These are phyloP conservation scores for Trichoderma harzianum DNA, from an alignment of 2,329 filamentous ascomycete genomes.

Conservation along the genomic window DNA sequence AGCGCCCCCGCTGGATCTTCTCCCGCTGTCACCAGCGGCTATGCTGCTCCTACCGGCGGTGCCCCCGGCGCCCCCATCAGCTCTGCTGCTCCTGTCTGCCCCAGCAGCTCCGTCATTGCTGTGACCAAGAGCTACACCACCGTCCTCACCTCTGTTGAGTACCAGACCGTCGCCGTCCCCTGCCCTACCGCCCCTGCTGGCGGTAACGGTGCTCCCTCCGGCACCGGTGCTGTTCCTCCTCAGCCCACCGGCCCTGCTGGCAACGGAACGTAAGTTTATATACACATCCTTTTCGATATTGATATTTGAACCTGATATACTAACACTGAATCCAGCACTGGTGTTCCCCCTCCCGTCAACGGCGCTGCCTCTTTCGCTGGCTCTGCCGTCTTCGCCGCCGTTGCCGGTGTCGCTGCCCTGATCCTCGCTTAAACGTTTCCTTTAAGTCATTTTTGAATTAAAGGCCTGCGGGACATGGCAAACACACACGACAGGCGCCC, in stretches of 20 bases:
- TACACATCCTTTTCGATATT: background rate
- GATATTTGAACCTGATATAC: background rate
- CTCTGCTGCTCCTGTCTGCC: slow-evolving; percentile 19
- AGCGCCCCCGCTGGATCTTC: slow-evolving; percentile 5
- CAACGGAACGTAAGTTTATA: slow-evolving; percentile 29
- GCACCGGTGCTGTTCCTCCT: slow-evolving; percentile 42
- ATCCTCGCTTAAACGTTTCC: slow-evolving; percentile 50
- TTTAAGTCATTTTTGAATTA: slow-evolving; percentile 33
- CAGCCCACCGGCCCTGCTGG: slow-evolving; percentile 39
- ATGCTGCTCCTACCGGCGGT: slow-evolving; percentile 18
- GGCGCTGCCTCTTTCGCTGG: slow-evolving; percentile 52
- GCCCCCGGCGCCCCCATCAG: background rate
- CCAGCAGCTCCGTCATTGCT: slow-evolving; percentile 45
- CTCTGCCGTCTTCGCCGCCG: slow-evolving; percentile 53
- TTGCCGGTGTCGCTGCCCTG: slow-evolving; percentile 52
- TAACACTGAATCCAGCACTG: background rate
- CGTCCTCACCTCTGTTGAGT: slow-evolving; percentile 53
- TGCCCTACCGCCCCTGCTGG: slow-evolving; percentile 36
- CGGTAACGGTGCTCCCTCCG: slow-evolving; percentile 27
- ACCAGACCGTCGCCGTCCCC: slow-evolving; percentile 45
- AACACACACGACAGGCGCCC: slow-evolving; percentile 32
- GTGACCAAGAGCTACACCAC: slow-evolving; percentile 56
- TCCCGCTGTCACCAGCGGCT: slow-evolving; percentile 15
- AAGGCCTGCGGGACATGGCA: slow-evolving; percentile 41
- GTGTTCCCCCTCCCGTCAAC: slow-evolving; percentile 39